These are phyloP conservation scores for Globisporangium okanoganense DNA, from an alignment of 352 stramenopile genomes.

Conservation along the genomic window DNA sequence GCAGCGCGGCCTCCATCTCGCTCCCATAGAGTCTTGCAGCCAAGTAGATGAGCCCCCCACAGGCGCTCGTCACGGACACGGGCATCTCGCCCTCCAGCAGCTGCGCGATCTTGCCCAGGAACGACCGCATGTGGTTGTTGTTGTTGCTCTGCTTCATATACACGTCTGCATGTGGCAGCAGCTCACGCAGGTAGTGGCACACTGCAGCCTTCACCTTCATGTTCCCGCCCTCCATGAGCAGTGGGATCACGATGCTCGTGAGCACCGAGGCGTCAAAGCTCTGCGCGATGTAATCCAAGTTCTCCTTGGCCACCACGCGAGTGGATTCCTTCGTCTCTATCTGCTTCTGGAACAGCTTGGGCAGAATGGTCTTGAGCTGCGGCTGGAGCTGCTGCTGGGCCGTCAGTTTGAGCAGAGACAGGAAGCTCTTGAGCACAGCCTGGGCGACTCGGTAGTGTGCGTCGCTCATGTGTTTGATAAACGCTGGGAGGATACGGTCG, in stretches of 20 bases:
- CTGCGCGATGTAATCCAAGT: conserved; percentile 49
- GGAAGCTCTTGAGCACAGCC: conserved; percentile 51
- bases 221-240: conserved; percentile 70
- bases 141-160: conserved; percentile 65
- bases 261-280: conserved; percentile 48
- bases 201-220: conserved; percentile 75
- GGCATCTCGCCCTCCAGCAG: conserved; percentile 60
- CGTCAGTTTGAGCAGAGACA: conserved; percentile 43
- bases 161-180: conserved; percentile 43
- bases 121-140: conserved; percentile 60
- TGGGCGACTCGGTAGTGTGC: conserved; percentile 75
- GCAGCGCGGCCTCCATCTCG: conserved; percentile 54
- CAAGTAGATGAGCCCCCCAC: conserved; percentile 53
- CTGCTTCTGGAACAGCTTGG: conserved; percentile 70
- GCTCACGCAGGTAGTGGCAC: conserved; percentile 57
- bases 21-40: conserved; percentile 37
- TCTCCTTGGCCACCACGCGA: conserved; percentile 47
- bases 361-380: conserved; percentile 55
- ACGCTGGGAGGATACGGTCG: conserved; percentile 42
- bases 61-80: conserved; percentile 50
- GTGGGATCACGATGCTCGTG: conserved; percentile 42
- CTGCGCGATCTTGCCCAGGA: conserved; percentile 68
- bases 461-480: conserved; percentile 68
- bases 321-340: conserved; percentile 72
- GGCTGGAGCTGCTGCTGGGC: conserved; percentile 35